Conservation (phyloP, 495 filamentous ascomycete species). For the Penicillium pancosmium region DNA sequence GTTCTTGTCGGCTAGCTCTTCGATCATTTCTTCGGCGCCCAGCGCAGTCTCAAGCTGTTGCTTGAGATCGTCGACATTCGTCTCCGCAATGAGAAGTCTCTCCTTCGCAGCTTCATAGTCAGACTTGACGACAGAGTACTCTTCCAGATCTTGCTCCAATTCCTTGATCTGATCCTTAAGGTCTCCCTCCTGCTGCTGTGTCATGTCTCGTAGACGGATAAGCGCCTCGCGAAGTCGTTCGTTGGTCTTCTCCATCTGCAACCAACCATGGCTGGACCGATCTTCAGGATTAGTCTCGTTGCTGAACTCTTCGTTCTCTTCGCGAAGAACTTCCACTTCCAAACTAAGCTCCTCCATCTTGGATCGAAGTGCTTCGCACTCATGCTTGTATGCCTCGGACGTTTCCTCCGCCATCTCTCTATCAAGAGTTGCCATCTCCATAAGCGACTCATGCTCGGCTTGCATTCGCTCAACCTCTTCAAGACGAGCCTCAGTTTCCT, state of each 20-base stretch:
- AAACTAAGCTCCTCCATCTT: conserved; percentile 83
- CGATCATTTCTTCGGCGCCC: conserved; percentile 89
- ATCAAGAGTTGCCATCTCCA: conserved; percentile 89
- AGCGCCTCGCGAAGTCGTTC: conserved; percentile 87
- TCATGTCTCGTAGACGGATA: conserved; percentile 80
- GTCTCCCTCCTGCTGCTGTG: conserved; percentile 81
- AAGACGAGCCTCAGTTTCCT: conserved; percentile 69
- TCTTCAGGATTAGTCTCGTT: conserved; percentile 89
- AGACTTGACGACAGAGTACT: conserved; percentile 69
- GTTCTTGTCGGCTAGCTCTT: conserved; percentile 85
- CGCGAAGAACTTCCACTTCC: conserved; percentile 82
- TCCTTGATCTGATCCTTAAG: conserved; percentile 74
- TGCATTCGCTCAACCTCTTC: conserved; percentile 72
- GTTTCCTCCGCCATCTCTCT: conserved; percentile 96
- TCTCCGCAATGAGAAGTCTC: conserved; percentile 70
- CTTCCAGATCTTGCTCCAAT: conserved; percentile 76
- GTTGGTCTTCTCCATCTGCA: conserved; percentile 89
- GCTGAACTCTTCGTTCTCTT: conserved; percentile 82
- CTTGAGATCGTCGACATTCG: conserved; percentile 80
- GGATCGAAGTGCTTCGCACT: conserved; percentile 74
- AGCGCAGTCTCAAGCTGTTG: conserved; percentile 89
- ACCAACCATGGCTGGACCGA: conserved; percentile 79
- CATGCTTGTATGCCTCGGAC: conserved; percentile 75
- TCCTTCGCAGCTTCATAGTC: conserved; percentile 70
- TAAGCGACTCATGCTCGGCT: conserved; percentile 76